Percentiles rank a stretch among this genome's conserved stretches.
phyloP scores from a whole-genome alignment of 352 stramenopile species.

The Phytophthora fragariaefolia region DNA sequence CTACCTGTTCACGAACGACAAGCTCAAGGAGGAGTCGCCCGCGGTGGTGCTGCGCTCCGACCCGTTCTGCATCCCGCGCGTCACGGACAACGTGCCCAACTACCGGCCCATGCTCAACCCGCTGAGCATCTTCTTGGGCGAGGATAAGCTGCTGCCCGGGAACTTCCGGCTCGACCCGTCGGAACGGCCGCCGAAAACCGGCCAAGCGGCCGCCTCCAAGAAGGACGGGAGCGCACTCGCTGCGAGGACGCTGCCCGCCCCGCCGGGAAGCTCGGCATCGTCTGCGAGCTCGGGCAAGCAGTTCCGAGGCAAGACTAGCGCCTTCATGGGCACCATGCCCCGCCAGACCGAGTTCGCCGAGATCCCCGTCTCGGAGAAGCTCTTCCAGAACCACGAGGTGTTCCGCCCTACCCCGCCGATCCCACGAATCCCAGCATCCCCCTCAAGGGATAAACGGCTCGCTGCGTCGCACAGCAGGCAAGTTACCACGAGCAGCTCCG shows the following conservation, averaged over 20 bases:
- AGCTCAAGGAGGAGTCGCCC: constrained; percentile 59
- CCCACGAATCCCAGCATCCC: constrained; percentile 15
- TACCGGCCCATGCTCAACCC: constrained; percentile 78
- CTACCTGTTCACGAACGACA: constrained; percentile 73
- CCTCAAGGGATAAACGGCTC: constrained; percentile 12
- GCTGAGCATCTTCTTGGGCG: constrained; percentile 68
- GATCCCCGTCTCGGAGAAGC: constrained; percentile 56
- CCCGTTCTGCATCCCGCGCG: constrained; percentile 76
- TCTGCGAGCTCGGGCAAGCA: constrained; percentile 27
- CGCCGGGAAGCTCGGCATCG: constrained; percentile 25
- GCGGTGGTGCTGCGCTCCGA: constrained; percentile 59
- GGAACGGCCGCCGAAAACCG: constrained; percentile 35
- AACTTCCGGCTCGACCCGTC: constrained; percentile 68
- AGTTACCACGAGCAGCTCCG: constrained; percentile 11
- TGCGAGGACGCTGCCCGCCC: constrained; percentile 1
- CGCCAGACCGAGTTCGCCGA: constrained; percentile 59
- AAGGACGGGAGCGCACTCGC: neutral
- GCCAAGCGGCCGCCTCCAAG: constrained; percentile 4
- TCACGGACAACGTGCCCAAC: constrained; percentile 75
- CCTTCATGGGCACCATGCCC: constrained; percentile 69
- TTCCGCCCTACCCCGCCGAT: constrained; percentile 24
- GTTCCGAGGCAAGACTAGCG: constrained; percentile 47
- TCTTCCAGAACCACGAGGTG: constrained; percentile 53
- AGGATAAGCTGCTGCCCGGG: constrained; percentile 73
- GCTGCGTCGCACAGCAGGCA: neutral